These are phyloP conservation scores for Phytopythium mirpurense DNA, from an alignment of 352 stramenopile genomes.

Conservation along the genomic window DNA sequence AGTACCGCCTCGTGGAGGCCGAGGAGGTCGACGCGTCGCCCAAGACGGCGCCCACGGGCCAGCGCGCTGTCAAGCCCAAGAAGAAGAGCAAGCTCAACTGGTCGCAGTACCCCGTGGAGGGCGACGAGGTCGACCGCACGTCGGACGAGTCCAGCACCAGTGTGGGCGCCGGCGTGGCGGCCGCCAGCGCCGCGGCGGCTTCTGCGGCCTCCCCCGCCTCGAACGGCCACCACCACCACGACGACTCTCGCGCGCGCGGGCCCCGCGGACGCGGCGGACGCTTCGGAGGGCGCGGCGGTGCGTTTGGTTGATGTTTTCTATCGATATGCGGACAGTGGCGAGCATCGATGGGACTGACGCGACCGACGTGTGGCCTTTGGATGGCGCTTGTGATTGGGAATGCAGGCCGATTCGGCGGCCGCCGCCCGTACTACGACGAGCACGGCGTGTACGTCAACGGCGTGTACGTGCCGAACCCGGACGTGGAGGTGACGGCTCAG, in stretches of 20 bases:
- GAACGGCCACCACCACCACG: slow-evolving; percentile 13
- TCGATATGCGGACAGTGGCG: background rate
- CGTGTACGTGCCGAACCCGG: slow-evolving; percentile 71
- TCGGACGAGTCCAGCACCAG: slow-evolving; percentile 20
- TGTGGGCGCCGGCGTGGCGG: slow-evolving; percentile 2
- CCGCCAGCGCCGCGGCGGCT: slow-evolving; percentile 4
- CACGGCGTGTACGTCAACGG: slow-evolving; percentile 73
- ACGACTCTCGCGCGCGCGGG: slow-evolving; percentile 10
- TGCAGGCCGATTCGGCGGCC: slow-evolving; percentile 29
- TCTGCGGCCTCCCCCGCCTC: background rate
- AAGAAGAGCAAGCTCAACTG: slow-evolving; percentile 76
- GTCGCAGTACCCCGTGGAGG: slow-evolving; percentile 58
- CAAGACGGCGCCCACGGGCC: slow-evolving; percentile 5
- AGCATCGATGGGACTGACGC: background rate
- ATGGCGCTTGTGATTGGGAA: slow-evolving; percentile 17
- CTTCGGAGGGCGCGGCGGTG: slow-evolving; percentile 14
- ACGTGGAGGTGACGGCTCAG: slow-evolving; percentile 62
- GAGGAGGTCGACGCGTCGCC: slow-evolving; percentile 64
- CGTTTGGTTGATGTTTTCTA: background rate
- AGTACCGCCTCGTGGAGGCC: slow-evolving; percentile 81
- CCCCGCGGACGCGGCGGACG: slow-evolving; percentile 26
- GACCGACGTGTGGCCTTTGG: too few relatives aligned
- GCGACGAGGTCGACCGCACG: slow-evolving; percentile 16
- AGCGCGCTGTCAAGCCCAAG: slow-evolving; percentile 19
- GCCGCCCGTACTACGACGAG: slow-evolving; percentile 36